phyloP scores from a whole-genome alignment of 768 basidiomycete genomes.

The Podaxis sp. region DNA sequence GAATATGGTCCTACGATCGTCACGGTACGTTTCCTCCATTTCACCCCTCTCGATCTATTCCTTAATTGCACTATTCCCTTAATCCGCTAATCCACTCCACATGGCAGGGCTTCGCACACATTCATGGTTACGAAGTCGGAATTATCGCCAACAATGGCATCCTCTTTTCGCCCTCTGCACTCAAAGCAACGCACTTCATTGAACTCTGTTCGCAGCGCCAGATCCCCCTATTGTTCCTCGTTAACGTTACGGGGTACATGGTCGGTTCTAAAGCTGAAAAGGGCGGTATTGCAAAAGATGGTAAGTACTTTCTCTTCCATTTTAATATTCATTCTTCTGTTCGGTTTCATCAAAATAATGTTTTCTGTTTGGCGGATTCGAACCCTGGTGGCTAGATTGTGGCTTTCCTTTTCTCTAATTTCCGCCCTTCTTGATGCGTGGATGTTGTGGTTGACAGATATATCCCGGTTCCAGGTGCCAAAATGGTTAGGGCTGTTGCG shows the following conservation, averaged over 20 bases:
- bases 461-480: conserved; percentile 53
- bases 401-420: too few species aligned
- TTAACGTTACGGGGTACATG: conserved; percentile 98
- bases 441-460: not conserved
- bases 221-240: conserved; percentile 89
- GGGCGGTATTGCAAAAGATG: conserved; percentile 94
- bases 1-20: conserved; percentile 91
- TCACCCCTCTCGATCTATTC: not conserved
- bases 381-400: too few species aligned
- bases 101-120: conserved; percentile 77
- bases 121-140: conserved; percentile 88
- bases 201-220: conserved; percentile 89
- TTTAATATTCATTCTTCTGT: not conserved
- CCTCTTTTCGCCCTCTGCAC: conserved; percentile 87
- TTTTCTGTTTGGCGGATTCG: too few species aligned
- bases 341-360: too few species aligned
- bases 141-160: conserved; percentile 96
- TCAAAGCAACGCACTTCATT: conserved; percentile 96
- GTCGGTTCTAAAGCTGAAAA: conserved; percentile 94
- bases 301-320: conserved; percentile 29
- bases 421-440: not conserved
- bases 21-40: conserved; percentile 52
- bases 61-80: not conserved
- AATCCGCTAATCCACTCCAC: not conserved
- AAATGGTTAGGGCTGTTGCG: conserved; percentile 95